Base-by-base conservation (phyloP, 140 eudicot genomes). In the Stevia rebaudiana region DNA sequence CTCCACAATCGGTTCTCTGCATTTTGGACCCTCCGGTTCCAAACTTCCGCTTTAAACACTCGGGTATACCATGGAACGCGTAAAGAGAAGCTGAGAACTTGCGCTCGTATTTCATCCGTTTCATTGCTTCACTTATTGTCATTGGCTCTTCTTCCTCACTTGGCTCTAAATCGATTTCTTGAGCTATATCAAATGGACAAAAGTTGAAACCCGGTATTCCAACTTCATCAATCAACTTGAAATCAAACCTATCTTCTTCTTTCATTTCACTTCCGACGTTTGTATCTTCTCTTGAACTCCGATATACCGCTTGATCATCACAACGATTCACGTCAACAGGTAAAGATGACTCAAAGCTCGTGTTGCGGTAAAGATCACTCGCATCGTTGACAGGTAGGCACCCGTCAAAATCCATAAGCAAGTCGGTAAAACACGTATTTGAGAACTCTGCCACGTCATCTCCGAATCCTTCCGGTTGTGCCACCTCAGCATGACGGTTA, bases 1-100 rank as follows among this genome's bases (percentile, higher is more conserved):
- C n/a, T n/a, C n/a, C n/a, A n/a, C n/a, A n/a, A n/a, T 61, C 68
- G 10, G 39, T 62, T 23, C 67, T 17, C 60, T 69, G 77, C 71
- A 11, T 69, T 24, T 70, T 75, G 4, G n/a, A n/a, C n/a, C n/a
- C n/a, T n/a, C n/a, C n/a, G n/a, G 70, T 24, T 62, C 78, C 79
- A 12, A 76, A 69, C 47, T 79, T 79, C 47, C 75, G 56, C 76
- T 68, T 76, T 59, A 85, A 70, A 65, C 82, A 85, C 58, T 85
- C 94, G 0, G 85, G 76, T 36, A 85, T 82, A 23, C 94, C 94
- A 65, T 82, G 82, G 30, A 85, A 81, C 16, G 88, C 94, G 36
- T 85, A 85, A 2, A 82, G 77, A n/a, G 88, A 85, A 12, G 94
- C 88, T 8, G 94, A 85, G 50, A 85, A 82, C 72, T 82, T 85